These are phyloP conservation scores for Nicotiana sylvestris DNA, from an alignment of 257 asterid species.

Conservation along the genomic window DNA sequence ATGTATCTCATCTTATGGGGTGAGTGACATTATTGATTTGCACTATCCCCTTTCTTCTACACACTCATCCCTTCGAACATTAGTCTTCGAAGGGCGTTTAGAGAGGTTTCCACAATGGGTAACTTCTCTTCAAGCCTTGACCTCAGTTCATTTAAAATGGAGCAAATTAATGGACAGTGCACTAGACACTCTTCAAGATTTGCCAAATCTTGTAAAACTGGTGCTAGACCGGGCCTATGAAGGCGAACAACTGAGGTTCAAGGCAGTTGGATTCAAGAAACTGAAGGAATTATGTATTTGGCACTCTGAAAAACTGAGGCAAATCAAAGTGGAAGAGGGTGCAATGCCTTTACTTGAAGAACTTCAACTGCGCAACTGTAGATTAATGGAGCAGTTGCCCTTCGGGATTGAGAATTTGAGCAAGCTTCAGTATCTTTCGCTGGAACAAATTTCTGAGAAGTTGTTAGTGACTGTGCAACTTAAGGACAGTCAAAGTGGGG, in stretches of 20 bases:
- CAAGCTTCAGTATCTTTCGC: background rate
- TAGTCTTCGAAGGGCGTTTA: conserved; percentile 14
- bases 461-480: background rate
- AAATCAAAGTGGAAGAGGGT: conserved; percentile 26
- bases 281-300: conserved; percentile 21
- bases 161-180: conserved; percentile 17
- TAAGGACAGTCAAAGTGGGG: background rate
- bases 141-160: background rate
- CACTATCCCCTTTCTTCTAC: background rate
- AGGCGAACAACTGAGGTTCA: conserved; percentile 26
- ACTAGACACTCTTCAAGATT: conserved; percentile 20
- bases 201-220: conserved; percentile 24
- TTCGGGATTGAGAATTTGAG: background rate
- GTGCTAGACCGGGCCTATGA: conserved; percentile 16
- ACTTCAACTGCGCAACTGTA: background rate
- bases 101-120: conserved; percentile 24
- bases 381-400: background rate
- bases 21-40: conserved; percentile 15
- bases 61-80: background rate
- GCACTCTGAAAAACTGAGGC: conserved; percentile 11
- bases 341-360: conserved; percentile 25
- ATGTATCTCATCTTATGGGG: background rate
- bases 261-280: conserved; percentile 23
- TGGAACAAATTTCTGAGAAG: background rate
- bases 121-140: conserved; percentile 16